These are phyloP conservation scores for Heterobasidion occidentale DNA, from an alignment of 1,284 basidiomycete species.

Conservation along the genomic window DNA sequence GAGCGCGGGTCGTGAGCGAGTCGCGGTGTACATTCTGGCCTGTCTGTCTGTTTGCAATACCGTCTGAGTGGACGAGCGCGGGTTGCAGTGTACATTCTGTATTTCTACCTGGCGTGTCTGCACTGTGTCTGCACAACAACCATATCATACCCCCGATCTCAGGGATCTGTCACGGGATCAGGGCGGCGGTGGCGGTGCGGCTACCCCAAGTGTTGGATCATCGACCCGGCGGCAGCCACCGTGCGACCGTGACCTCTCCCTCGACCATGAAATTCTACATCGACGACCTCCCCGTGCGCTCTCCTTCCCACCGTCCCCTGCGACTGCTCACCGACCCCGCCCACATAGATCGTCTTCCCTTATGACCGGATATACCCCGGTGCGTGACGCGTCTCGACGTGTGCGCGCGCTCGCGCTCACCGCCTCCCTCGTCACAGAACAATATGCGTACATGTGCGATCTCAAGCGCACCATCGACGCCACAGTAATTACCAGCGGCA, in stretches of 20 bases:
- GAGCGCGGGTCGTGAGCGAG: background rate
- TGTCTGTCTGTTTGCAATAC: too few species aligned
- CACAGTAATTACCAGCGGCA: slow-evolving; percentile 34
- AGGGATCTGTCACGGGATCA: too few species aligned
- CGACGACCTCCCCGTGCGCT: slow-evolving; percentile 81
- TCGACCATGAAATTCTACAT: slow-evolving; percentile 92
- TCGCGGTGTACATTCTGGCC: background rate
- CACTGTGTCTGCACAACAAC: too few species aligned
- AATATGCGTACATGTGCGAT: slow-evolving; percentile 99
- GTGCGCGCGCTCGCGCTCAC: background rate
- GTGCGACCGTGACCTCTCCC: background rate
- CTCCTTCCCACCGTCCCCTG: background rate
- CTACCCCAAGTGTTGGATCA: too few species aligned
- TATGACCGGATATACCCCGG: slow-evolving; percentile 88
- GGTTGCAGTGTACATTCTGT: background rate
- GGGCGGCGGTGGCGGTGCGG: too few species aligned
- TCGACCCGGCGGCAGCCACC: background rate
- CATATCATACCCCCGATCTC: too few species aligned
- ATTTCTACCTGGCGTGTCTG: too few species aligned
- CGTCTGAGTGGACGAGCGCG: background rate
- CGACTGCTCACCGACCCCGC: slow-evolving; percentile 6
- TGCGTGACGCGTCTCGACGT: slow-evolving; percentile 21
- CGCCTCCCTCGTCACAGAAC: slow-evolving; percentile 45
- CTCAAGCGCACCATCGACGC: slow-evolving; percentile 95
- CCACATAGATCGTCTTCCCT: slow-evolving; percentile 75